phyloP scores from a whole-genome alignment of 2,329 filamentous ascomycete species.

The Lasiodiplodia sp. region DNA sequence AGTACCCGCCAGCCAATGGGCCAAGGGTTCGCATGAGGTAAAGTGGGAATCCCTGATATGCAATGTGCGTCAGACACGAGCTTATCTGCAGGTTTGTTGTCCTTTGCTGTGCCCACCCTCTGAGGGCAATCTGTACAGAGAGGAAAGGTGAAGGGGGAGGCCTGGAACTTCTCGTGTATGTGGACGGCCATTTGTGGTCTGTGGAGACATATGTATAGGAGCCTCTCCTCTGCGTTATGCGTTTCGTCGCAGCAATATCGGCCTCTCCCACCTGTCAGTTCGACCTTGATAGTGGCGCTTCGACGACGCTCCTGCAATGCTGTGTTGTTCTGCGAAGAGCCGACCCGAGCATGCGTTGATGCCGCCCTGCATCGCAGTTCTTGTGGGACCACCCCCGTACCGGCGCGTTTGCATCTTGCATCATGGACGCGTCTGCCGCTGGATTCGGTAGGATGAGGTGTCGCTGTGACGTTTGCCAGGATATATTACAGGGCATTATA shows the following conservation, averaged over 20 bases:
- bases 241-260: not conserved
- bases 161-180: conserved; percentile 25
- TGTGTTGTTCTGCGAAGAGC: conserved; percentile 19
- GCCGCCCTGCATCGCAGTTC: conserved; percentile 9
- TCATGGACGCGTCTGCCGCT: not conserved
- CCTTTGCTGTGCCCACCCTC: not conserved
- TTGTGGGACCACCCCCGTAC: not conserved
- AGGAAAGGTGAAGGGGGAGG: not conserved
- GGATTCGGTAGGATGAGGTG: conserved; percentile 1
- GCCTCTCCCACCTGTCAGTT: not conserved
- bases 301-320: conserved; percentile 3
- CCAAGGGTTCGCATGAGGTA: not conserved
- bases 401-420: conserved; percentile 12
- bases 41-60: conserved; percentile 11
- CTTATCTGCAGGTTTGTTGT: conserved; percentile 17
- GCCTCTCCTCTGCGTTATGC: conserved; percentile 4
- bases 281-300: not conserved
- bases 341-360: conserved; percentile 6
- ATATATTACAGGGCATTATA: not conserved
- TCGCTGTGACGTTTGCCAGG: not conserved
- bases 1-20: conserved; percentile 6
- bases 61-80: conserved; percentile 20
- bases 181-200: not conserved
- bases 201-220: not conserved
- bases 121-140: not conserved